These are phyloP conservation scores for Macrolepiota fuliginosa DNA, from an alignment of 768 basidiomycete species.

Conservation along the genomic window DNA sequence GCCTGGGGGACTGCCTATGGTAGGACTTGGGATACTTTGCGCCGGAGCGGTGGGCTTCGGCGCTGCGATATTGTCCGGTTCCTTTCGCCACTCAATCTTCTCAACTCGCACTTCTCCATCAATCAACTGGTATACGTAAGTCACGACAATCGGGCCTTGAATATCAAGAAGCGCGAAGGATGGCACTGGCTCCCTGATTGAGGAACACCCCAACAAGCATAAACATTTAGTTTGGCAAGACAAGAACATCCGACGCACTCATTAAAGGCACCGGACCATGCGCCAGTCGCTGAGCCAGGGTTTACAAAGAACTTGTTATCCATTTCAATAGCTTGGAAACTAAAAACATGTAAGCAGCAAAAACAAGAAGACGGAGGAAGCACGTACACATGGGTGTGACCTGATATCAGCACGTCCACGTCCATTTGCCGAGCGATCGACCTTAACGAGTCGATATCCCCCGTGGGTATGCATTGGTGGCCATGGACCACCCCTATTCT, in stretches of 20 bases:
- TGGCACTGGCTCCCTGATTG: conserved; percentile 77
- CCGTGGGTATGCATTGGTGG: conserved; percentile 89
- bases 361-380: neutral
- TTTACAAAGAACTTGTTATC: conserved; percentile 94
- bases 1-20: conserved; percentile 1
- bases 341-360: conserved; percentile 24
- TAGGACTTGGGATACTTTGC: conserved; percentile 46
- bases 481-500: conserved; percentile 93
- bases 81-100: conserved; percentile 83
- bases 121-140: conserved; percentile 94
- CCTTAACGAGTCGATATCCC: conserved; percentile 87
- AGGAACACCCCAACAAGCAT: too few relatives aligned
- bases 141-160: conserved; percentile 94
- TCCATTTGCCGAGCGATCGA: conserved; percentile 94
- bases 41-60: conserved; percentile 46
- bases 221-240: neutral
- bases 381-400: conserved; percentile 90
- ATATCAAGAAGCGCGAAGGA: conserved; percentile 98
- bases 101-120: conserved; percentile 93
- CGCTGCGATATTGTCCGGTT: conserved; percentile 38
- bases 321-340: conserved; percentile 92
- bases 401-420: conserved; percentile 91
- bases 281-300: conserved; percentile 93
- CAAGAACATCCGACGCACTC: conserved; percentile 39
- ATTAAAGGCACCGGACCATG: conserved; percentile 79